These are phyloP conservation scores for Fremontodendron californicum DNA, from an alignment of 345 rosid species.

Conservation along the genomic window DNA sequence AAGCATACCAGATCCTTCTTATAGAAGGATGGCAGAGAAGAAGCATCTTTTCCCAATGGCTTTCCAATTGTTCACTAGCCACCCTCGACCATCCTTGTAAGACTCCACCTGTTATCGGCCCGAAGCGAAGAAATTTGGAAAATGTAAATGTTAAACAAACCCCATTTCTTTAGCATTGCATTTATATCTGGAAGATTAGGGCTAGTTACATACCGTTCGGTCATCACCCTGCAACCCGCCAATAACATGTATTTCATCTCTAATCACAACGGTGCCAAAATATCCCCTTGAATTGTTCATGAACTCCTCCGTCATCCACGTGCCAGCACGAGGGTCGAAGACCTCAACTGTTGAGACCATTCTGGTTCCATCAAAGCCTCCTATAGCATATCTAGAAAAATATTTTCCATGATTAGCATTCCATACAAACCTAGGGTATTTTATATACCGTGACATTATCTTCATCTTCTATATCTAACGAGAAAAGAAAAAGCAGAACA, in stretches of 20 bases:
- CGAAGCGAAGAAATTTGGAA: neutral
- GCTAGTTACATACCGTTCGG: conserved; percentile 24
- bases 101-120: conserved; percentile 28
- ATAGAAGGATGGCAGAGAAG: conserved; percentile 25
- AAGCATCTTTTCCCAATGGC: conserved; percentile 35
- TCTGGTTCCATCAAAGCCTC: conserved; percentile 32
- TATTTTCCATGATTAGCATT: neutral
- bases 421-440: neutral
- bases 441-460: neutral
- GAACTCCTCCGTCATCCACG: conserved; percentile 29
- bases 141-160: neutral
- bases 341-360: conserved; percentile 35
- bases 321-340: conserved; percentile 35
- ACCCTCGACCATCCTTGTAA: conserved; percentile 30
- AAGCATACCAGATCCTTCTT: neutral
- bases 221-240: conserved; percentile 28
- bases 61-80: conserved; percentile 28
- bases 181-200: neutral
- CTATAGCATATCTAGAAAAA: conserved; percentile 35
- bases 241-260: conserved; percentile 28
- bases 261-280: conserved; percentile 29
- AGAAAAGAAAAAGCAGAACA: neutral
- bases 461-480: neutral
- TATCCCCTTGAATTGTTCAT: conserved; percentile 30
- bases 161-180: neutral